Conservation (phyloP, 2,329 filamentous ascomycete species). For the Cercospora sesami region DNA sequence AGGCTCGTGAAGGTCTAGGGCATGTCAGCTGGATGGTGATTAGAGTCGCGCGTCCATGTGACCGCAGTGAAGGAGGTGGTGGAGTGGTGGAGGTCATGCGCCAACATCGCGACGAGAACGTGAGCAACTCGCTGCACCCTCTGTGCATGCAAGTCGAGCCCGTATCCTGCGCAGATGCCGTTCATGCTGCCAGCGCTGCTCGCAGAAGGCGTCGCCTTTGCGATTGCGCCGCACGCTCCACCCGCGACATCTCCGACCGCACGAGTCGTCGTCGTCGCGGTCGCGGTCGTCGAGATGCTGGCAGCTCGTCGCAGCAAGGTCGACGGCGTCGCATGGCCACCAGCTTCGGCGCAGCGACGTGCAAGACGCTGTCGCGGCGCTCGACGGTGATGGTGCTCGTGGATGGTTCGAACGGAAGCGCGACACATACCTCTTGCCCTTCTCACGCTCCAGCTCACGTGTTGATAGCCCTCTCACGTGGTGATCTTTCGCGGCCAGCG, state of each 20-base stretch:
- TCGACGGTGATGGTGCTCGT: not conserved
- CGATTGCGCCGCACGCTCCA: not conserved
- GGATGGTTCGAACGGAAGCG: not conserved
- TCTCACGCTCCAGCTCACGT: not conserved
- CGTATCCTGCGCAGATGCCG: not conserved
- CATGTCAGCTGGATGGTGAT: slow-evolving; percentile 19
- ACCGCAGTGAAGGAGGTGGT: slow-evolving; percentile 1
- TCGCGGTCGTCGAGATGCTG: not conserved
- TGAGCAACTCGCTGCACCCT: slow-evolving; percentile 4
- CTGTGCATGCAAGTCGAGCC: not conserved
- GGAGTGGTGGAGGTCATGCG: slow-evolving; percentile 6
- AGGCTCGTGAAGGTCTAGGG: not conserved
- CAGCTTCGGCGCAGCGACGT: not conserved
- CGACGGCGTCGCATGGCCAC: not conserved
- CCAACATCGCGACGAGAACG: slow-evolving; percentile 1
- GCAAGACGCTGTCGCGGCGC: not conserved
- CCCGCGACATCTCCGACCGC: not conserved
- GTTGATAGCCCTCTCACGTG: not conserved
- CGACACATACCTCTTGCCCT: slow-evolving; percentile 2
- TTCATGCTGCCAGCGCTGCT: not conserved
- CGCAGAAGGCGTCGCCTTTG: not conserved
- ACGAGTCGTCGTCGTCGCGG: not conserved
- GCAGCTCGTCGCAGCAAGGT: not conserved
- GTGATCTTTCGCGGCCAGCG: not conserved
- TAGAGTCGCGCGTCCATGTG: slow-evolving; percentile 16